Evolutionary conservation across 2,329 filamentous ascomycete genomes (phyloP), one percentile per base, ranked within the genome.

Genomic region (Nectriaceae sp.): DNA sequence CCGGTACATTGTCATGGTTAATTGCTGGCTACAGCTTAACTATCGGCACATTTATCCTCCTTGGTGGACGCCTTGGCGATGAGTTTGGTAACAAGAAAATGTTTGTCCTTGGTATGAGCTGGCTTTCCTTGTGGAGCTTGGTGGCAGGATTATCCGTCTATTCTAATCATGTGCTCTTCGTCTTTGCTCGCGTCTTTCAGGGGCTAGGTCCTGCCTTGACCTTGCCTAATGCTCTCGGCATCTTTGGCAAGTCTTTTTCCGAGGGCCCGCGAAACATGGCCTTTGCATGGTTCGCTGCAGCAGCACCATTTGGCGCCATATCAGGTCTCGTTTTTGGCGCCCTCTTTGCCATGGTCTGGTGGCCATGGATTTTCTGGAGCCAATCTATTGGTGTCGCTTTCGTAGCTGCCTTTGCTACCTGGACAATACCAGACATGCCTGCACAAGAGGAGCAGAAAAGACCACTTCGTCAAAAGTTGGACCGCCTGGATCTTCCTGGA

Each of bases 211-310:
- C 83, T 0, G 83, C 84, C 1, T 71, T 89, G 26, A 68, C 77
- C 11, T 69, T 88, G 20, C 85, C 86, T 1, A 89, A 87, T 52
- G 82, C 74, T 0, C 66, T 88, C 19, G 84, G 83, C 3, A 72
- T 89, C 13, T 64, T 88, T 0, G 84, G 83, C 2, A 70, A 71
- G 0, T 74, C 77, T 0, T 87, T 85, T 54, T 67, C 72, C 0
- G 78, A 79, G 0, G 83, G 84, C 0, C 70, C 66, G 44, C 73
- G 76, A 49, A 75, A 80, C 41, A 79, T 87, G 68, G 75, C 80
- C 1, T 85, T 89, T 52, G 70, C 70, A 10, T 21, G 16, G 37
- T 39, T 39, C 16, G 37, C 13, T 39, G 37, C 18, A 5, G 6
- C 37, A 5, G 37, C 37, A 3, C 63, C 78, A 3, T 77, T 79